These are phyloP conservation scores for Cutaneotrichosporon sp. DNA, from an alignment of 1,284 basidiomycete species.

Conservation along the genomic window DNA sequence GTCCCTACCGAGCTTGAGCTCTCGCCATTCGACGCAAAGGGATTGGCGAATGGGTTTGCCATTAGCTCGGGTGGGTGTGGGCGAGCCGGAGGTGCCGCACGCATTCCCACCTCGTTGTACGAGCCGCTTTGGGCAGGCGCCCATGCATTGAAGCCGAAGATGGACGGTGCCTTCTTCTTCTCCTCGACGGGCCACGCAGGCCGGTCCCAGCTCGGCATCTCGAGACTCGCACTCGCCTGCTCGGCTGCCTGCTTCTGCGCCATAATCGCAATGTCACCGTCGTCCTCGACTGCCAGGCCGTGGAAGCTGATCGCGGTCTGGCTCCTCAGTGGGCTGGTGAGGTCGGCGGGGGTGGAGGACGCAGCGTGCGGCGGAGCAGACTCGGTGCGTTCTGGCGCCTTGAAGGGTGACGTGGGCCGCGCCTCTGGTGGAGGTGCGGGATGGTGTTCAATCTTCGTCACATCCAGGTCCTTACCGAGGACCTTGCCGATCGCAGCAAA, in stretches of 20 bases:
- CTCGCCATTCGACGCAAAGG: constrained; percentile 16
- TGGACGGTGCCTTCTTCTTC: constrained; percentile 16
- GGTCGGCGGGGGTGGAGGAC: constrained; percentile 7
- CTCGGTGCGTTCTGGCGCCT: constrained; percentile 28
- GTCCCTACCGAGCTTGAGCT: background rate
- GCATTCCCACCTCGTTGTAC: constrained; percentile 18
- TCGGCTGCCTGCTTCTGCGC: constrained; percentile 12
- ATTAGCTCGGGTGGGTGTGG: constrained; percentile 47
- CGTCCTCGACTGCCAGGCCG: constrained; percentile 30
- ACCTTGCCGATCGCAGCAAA: constrained; percentile 52
- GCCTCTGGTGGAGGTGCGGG: background rate
- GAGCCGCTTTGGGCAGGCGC: constrained; percentile 22
- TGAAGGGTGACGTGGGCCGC: background rate
- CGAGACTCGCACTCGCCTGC: constrained; percentile 14
- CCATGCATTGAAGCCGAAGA: constrained; percentile 45
- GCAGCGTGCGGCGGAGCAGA: constrained; percentile 29
- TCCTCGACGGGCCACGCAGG: constrained; percentile 18
- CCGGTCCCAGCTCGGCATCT: constrained; percentile 34
- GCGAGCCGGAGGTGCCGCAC: constrained; percentile 45
- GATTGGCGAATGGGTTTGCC: constrained; percentile 23
- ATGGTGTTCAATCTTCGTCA: constrained; percentile 33
- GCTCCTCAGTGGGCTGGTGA: constrained; percentile 5
- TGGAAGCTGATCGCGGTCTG: constrained; percentile 4
- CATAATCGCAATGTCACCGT: constrained; percentile 35
- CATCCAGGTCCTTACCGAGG: constrained; percentile 53